Conservation (phyloP, 78 protist genomes). For the Dictyostelium firmibasis region DNA sequence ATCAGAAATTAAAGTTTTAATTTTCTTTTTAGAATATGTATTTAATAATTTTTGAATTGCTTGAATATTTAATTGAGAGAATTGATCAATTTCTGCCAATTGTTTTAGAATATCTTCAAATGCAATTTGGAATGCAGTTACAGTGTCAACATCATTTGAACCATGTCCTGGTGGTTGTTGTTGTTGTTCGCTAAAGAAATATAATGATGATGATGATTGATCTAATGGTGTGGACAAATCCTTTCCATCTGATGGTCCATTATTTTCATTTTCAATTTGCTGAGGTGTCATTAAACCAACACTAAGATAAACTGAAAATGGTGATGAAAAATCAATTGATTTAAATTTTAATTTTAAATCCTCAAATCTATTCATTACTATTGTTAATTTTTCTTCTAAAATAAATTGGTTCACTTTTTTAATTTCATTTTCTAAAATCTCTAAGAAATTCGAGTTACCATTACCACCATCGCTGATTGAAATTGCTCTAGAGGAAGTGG, state of each 20-base stretch:
- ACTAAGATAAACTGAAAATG: conserved; percentile 28
- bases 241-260: neutral
- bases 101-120: conserved; percentile 65
- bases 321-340: conserved; percentile 59
- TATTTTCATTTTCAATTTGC: neutral
- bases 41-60: conserved; percentile 54
- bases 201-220: conserved; percentile 24
- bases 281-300: conserved; percentile 17
- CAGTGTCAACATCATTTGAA: conserved; percentile 3
- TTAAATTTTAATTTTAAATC: conserved; percentile 5
- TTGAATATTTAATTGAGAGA: conserved; percentile 51
- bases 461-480: neutral
- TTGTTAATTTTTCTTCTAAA: conserved; percentile 9
- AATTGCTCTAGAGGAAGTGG: neutral
- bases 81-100: conserved; percentile 55
- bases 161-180: neutral
- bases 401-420: conserved; percentile 31
- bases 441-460: neutral
- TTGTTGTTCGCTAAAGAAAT: neutral
- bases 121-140: conserved; percentile 55
- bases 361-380: neutral
- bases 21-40: conserved; percentile 27
- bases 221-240: neutral
- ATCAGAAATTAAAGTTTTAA: neutral
- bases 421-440: conserved; percentile 29